Evolutionary conservation across 2,329 filamentous ascomycete species (phyloP), one percentile per base, ranked within the genome.

Genomic region (Dothistroma pini): DNA sequence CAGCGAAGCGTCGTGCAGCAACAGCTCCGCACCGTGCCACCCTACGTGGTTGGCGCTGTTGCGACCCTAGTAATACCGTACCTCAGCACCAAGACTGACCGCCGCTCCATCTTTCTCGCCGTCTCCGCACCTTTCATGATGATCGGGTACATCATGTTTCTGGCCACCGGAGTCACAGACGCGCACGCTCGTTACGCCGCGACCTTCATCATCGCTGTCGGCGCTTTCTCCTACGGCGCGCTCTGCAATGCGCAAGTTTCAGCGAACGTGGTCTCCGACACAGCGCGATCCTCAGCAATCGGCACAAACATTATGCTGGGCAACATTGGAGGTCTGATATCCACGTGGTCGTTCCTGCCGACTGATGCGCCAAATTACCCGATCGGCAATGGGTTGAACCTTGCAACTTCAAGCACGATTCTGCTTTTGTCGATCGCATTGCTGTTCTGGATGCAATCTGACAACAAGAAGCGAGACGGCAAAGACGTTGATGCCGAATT

Each of bases 231-330:
- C 2, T 82, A 85, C 51, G 88, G 87, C 0, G 81, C 87, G 0
- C 80, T 91, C 12, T 84, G 82, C 66, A 89, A 88, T 64, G 87
- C 87, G 0, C 83, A 90, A 58, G 85, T 83, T 0, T 84, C 86
- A 0, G 88, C 87, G 7, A 90, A 90, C 66, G 87, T 91, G 0
- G 82, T 90, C 8, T 86, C 85, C 4, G 89, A 91, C 66, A 89
- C 88, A 0, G 86, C 88, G 0, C 81, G 88, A 14, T 85, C 84
- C 10, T 82, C 85, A 0, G 86, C 86, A 3, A 88, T 90, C 50
- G 87, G 84, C 11, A 83, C 82, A 0, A 86, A 85, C 57, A 85
- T 90, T 69, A 90, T 90, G 87, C 77, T 89, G 25, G 89, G 88
- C 31, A 90, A 90, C 58, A 71, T 90, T n/a, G 89, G 89, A 1